phyloP scores from a whole-genome alignment of 169 alveolate species.

The Cryptosporidium ubiquitum region DNA sequence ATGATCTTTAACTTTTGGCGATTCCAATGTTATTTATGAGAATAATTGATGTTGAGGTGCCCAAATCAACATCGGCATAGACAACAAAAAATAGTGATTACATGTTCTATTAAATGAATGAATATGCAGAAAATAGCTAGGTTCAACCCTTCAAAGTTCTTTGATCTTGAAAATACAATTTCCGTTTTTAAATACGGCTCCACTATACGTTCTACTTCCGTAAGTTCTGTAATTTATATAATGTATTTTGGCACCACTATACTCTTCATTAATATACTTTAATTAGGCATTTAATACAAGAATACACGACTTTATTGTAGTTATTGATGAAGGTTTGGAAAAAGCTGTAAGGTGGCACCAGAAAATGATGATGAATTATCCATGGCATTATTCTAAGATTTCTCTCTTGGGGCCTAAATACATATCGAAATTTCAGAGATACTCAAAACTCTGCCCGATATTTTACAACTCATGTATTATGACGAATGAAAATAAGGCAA shows the following conservation, averaged over 20 bases:
- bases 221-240: slow-evolving; percentile 5
- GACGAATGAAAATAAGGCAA: slow-evolving; percentile 30
- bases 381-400: slow-evolving; percentile 45
- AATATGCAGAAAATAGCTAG: neutral
- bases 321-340: slow-evolving; percentile 6
- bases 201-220: slow-evolving; percentile 35
- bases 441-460: slow-evolving; percentile 20
- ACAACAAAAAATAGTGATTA: neutral
- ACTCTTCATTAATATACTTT: neutral
- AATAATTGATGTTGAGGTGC: neutral
- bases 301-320: slow-evolving; percentile 61
- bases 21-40: neutral
- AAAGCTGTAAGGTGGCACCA: slow-evolving; percentile 42
- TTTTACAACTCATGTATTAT: slow-evolving; percentile 40
- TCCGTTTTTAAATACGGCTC: slow-evolving; percentile 62
- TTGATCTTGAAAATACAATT: slow-evolving; percentile 24
- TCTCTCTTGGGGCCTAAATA: neutral
- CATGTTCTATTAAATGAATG: neutral
- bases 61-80: neutral
- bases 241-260: neutral
- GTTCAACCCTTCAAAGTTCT: slow-evolving; percentile 23
- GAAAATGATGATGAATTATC: neutral
- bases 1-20: neutral
- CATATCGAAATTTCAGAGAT: slow-evolving; percentile 28
- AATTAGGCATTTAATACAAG: slow-evolving; percentile 45